Percentiles rank a stretch among this genome's conserved stretches.
Evolutionary conservation across 2,329 filamentous ascomycete species (phyloP).

Genomic region (Talaromyces rugulosus): DNA sequence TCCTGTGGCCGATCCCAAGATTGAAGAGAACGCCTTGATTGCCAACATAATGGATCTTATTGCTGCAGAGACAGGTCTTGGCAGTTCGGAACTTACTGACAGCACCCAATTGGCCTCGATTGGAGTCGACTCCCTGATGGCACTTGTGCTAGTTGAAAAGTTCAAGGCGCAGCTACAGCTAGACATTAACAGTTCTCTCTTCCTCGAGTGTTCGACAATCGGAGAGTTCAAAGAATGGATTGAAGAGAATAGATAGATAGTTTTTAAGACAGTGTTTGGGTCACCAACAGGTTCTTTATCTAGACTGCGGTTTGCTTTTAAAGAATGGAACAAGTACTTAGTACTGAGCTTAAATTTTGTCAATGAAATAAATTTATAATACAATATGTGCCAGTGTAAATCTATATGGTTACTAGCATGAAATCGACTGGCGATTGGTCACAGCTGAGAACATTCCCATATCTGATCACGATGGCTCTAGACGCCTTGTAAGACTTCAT

Average conservation of each 20-base stretch:
- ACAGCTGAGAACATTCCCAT: too few relatives aligned
- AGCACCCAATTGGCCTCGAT: conserved; percentile 16
- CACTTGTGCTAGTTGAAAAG: conserved; percentile 25
- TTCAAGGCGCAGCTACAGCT: conserved; percentile 24
- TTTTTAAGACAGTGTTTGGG: neutral
- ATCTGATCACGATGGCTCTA: too few relatives aligned
- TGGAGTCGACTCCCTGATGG: conserved; percentile 32
- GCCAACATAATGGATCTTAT: neutral
- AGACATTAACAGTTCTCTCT: conserved; percentile 16
- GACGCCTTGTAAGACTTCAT: too few relatives aligned
- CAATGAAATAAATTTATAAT: too few relatives aligned
- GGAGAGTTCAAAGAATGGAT: neutral
- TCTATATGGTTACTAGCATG: too few relatives aligned
- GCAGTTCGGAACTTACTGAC: conserved; percentile 25
- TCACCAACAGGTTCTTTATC: neutral
- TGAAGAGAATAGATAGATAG: neutral
- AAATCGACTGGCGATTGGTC: too few relatives aligned
- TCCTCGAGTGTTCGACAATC: conserved; percentile 3
- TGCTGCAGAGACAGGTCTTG: neutral
- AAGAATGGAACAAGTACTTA: neutral
- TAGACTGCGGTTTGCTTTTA: neutral
- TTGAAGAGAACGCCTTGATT: neutral
- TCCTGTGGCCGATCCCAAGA: neutral
- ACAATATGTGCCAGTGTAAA: too few relatives aligned
- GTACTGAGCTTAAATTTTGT: too few relatives aligned